These are phyloP conservation scores for Chiua sp. DNA, from an alignment of 1,284 basidiomycete species.

Conservation along the genomic window DNA sequence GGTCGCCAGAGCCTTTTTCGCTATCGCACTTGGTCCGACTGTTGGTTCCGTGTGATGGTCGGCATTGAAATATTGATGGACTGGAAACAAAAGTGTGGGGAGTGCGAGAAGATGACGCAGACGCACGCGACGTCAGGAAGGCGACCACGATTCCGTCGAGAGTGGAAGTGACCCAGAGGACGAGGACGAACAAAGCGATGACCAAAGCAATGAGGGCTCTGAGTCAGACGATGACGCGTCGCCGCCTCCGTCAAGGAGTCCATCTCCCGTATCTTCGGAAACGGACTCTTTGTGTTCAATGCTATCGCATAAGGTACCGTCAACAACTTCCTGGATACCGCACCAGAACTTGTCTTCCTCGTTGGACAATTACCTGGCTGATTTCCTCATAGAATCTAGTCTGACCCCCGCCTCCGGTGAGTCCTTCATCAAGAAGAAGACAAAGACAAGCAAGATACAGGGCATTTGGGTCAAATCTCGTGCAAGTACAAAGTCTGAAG, in stretches of 20 bases:
- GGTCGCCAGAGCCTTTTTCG: constrained; percentile 49
- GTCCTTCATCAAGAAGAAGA: constrained; percentile 19
- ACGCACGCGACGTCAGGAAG: background rate
- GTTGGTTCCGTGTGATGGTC: constrained; percentile 59
- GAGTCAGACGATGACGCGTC: constrained; percentile 21
- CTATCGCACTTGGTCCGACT: constrained; percentile 68
- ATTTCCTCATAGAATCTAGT: constrained; percentile 42
- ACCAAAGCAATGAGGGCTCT: constrained; percentile 29
- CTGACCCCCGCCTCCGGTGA: constrained; percentile 1
- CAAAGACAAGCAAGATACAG: constrained; percentile 50
- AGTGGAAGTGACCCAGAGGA: constrained; percentile 17
- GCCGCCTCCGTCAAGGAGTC: constrained; percentile 28
- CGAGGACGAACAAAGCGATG: constrained; percentile 20
- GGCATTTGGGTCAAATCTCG: constrained; percentile 61
- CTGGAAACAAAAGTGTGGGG: constrained; percentile 65
- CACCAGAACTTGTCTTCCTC: constrained; percentile 59
- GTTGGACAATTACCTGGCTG: constrained; percentile 45
- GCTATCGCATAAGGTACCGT: background rate
- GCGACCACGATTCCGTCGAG: background rate
- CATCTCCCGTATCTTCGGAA: constrained; percentile 25
- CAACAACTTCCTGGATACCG: constrained; percentile 64
- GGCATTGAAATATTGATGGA: constrained; percentile 68
- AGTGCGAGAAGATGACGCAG: constrained; percentile 37
- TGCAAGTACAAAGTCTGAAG: background rate
- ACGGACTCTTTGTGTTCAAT: constrained; percentile 11